Evolutionary conservation across 768 basidiomycete genomes (phyloP).

Genomic region (Leccinum pellstonianum): DNA sequence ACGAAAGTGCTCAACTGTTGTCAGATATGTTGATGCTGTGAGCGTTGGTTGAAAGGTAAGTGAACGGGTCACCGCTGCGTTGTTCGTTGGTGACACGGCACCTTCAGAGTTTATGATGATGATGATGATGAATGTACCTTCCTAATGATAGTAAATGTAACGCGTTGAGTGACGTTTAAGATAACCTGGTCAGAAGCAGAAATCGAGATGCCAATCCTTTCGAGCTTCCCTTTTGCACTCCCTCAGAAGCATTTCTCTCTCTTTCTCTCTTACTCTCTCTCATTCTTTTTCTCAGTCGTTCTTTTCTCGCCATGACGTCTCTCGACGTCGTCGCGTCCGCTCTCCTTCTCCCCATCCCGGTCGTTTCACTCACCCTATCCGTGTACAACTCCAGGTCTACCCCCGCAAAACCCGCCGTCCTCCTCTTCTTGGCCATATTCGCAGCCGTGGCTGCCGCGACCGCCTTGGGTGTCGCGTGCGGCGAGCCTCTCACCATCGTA

Average conservation of each 20-base stretch:
- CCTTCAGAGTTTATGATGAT: neutral
- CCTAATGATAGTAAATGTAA: neutral
- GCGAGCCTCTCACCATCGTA: conserved; percentile 15
- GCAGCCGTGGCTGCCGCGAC: conserved; percentile 25
- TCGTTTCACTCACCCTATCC: conserved; percentile 19
- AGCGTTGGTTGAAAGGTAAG: conserved; percentile 4
- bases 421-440: conserved; percentile 25
- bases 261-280: neutral
- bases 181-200: conserved; percentile 6
- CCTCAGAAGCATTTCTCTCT: conserved; percentile 1
- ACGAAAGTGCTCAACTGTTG: neutral
- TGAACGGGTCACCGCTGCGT: neutral
- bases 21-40: neutral
- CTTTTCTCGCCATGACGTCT: conserved; percentile 25
- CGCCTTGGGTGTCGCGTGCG: conserved; percentile 17
- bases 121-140: conserved; percentile 1
- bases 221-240: neutral
- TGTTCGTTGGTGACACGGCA: conserved; percentile 10
- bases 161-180: neutral
- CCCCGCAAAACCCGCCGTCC: conserved; percentile 4
- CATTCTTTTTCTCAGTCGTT: conserved; percentile 18
- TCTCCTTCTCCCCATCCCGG: conserved; percentile 26
- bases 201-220: conserved; percentile 19
- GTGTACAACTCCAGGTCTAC: conserved; percentile 14
- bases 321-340: conserved; percentile 25